phyloP scores from a whole-genome alignment of 371 early-diverging fungal species.

The Dinochytrium kinnereticum region DNA sequence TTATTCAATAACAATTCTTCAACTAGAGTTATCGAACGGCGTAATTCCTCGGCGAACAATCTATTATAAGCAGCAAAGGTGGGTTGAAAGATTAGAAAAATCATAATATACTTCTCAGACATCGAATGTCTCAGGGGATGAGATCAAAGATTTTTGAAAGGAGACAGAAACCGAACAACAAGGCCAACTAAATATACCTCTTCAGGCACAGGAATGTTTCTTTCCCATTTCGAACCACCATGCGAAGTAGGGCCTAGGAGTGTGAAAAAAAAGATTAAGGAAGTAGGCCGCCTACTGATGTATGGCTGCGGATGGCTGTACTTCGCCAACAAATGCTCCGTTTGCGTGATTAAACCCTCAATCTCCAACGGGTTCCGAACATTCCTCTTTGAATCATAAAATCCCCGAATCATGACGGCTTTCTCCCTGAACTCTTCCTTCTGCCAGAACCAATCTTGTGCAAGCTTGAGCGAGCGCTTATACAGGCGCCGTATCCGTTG shows the following conservation, averaged over 20 bases:
- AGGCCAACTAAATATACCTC: constrained; percentile 41
- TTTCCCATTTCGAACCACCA: constrained; percentile 86
- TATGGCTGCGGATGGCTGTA: constrained; percentile 81
- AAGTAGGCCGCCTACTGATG: constrained; percentile 54
- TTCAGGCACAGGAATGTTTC: constrained; percentile 71
- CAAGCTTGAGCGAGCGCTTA: constrained; percentile 74
- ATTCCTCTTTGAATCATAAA: constrained; percentile 75
- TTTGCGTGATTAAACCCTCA: constrained; percentile 40
- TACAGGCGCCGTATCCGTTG: constrained; percentile 75
- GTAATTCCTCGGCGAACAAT: background rate
- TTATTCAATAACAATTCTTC: background rate
- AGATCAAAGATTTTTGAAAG: no score
- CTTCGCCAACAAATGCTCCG: constrained; percentile 47
- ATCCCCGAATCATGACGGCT: constrained; percentile 73
- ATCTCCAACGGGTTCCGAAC: constrained; percentile 71
- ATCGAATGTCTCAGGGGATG: background rate
- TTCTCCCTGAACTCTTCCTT: constrained; percentile 76
- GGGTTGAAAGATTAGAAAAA: background rate
- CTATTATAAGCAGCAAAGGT: background rate
- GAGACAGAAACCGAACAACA: no score
- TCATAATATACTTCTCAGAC: background rate
- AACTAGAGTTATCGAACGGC: background rate
- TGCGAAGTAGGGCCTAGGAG: constrained; percentile 71
- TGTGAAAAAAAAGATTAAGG: background rate
- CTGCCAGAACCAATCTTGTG: constrained; percentile 83